Percentiles rank a stretch among this genome's conserved stretches.
Evolutionary conservation across 257 asterid species (phyloP).

Genomic region (Primulina eburnea): DNA sequence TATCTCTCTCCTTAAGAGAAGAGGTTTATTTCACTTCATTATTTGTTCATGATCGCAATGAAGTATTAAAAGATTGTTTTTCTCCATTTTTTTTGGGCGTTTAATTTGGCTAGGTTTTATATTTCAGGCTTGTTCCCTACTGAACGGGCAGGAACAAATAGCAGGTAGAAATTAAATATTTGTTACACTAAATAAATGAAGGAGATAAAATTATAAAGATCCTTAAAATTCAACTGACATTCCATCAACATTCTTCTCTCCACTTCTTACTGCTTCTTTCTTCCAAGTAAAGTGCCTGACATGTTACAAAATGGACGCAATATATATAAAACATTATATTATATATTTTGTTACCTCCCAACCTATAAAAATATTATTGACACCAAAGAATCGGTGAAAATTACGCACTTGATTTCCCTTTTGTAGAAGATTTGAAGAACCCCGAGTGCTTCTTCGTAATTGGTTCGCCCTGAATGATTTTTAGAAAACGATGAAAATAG

Average conservation of each 20-base stretch:
- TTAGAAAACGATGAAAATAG: not conserved
- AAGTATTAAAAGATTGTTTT: not conserved
- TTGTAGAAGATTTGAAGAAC: slow-evolving; percentile 49
- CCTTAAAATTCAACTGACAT: slow-evolving; percentile 39
- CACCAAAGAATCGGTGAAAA: not conserved
- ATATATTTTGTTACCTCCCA: not conserved
- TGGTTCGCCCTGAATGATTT: slow-evolving; percentile 23
- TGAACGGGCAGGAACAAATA: slow-evolving; percentile 46
- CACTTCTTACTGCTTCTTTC: slow-evolving; percentile 51
- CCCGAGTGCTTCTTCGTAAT: slow-evolving; percentile 50
- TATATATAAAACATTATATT: not conserved
- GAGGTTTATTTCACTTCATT: too few relatives aligned
- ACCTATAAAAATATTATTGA: not conserved
- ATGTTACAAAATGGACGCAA: slow-evolving; percentile 7
- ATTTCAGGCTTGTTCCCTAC: slow-evolving; percentile 43
- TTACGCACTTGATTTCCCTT: slow-evolving; percentile 49
- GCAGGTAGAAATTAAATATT: slow-evolving; percentile 35
- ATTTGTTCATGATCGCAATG: not conserved
- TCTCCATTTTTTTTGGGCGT: not conserved
- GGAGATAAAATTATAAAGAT: slow-evolving; percentile 40
- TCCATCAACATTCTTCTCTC: slow-evolving; percentile 25
- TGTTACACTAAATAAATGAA: slow-evolving; percentile 25
- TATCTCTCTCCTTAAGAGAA: too few relatives aligned
- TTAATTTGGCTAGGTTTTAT: not conserved
- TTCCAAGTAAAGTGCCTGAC: slow-evolving; percentile 56